phyloP scores from a whole-genome alignment of 108 stramenopile species.

The Mediolabrus comicus region DNA sequence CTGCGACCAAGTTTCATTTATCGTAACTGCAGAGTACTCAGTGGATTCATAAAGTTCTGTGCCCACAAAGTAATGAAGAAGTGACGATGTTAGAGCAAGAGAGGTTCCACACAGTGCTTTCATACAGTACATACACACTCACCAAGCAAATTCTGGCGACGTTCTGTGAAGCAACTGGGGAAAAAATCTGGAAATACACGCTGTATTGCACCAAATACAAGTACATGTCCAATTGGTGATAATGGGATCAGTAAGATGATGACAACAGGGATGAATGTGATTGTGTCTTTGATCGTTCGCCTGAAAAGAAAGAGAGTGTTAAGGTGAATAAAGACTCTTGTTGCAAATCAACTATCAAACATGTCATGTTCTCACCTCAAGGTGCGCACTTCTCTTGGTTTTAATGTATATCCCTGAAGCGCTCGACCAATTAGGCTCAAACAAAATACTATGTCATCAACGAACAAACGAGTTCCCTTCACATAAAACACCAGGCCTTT shows the following conservation, averaged over 20 bases:
- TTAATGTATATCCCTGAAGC: constrained; percentile 88
- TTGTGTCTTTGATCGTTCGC: constrained; percentile 92
- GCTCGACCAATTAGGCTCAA: constrained; percentile 79
- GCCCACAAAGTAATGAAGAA: no score
- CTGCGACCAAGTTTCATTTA: constrained; percentile 66
- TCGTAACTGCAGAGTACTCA: constrained; percentile 81
- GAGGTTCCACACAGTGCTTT: no score
- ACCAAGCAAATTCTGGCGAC: constrained; percentile 90
- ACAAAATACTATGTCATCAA: constrained; percentile 85
- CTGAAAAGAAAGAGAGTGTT: constrained; percentile 28
- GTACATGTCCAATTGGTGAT: constrained; percentile 94
- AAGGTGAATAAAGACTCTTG: background rate
- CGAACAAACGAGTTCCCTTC: constrained; percentile 78
- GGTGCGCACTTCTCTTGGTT: constrained; percentile 95
- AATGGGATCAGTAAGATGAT: constrained; percentile 96
- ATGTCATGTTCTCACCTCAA: constrained; percentile 84
- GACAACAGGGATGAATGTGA: constrained; percentile 95
- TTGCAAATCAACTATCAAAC: background rate
- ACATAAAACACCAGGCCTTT: constrained; percentile 80
- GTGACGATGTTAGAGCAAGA: no score
- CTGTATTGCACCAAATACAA: constrained; percentile 96
- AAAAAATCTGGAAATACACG: constrained; percentile 97
- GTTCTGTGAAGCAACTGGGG: constrained; percentile 95
- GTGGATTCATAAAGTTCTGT: constrained; percentile 80
- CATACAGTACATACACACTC: no score